phyloP scores from a whole-genome alignment of 140 eudicot species.

The Oenanthe javanica region DNA sequence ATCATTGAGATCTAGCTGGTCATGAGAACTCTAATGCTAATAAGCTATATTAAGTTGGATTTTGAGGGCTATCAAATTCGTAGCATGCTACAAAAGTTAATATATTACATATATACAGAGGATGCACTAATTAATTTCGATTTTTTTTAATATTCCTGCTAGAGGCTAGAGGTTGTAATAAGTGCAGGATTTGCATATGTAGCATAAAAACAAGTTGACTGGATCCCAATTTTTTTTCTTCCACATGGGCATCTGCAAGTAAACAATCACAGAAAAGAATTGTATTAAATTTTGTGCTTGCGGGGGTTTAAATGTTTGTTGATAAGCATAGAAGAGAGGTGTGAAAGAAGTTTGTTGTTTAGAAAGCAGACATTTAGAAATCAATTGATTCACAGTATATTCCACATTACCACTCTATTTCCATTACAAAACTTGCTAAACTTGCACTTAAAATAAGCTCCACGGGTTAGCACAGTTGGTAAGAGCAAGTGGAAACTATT shows the following conservation, averaged over 20 bases:
- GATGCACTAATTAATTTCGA: neutral
- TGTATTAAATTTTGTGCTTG: neutral
- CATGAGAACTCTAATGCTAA: neutral
- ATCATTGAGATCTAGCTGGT: neutral
- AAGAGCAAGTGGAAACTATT: too few species aligned
- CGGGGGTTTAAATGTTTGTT: neutral
- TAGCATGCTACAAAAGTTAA: neutral
- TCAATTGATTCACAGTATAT: neutral
- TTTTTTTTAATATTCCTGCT: neutral
- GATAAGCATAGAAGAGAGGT: neutral
- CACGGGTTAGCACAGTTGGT: too few species aligned
- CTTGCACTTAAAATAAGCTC: neutral
- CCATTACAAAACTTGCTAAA: neutral
- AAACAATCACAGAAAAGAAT: neutral
- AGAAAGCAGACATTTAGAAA: neutral
- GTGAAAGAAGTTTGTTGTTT: neutral
- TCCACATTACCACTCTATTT: neutral
- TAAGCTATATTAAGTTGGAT: neutral
- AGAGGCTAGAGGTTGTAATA: neutral
- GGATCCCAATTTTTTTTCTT: neutral
- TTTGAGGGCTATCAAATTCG: neutral
- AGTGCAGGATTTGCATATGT: neutral
- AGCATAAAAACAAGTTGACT: neutral
- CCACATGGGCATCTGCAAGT: neutral
- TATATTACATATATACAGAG: neutral